Conservation (phyloP, 2,329 filamentous ascomycete genomes). For the Colletotrichum sp. region DNA sequence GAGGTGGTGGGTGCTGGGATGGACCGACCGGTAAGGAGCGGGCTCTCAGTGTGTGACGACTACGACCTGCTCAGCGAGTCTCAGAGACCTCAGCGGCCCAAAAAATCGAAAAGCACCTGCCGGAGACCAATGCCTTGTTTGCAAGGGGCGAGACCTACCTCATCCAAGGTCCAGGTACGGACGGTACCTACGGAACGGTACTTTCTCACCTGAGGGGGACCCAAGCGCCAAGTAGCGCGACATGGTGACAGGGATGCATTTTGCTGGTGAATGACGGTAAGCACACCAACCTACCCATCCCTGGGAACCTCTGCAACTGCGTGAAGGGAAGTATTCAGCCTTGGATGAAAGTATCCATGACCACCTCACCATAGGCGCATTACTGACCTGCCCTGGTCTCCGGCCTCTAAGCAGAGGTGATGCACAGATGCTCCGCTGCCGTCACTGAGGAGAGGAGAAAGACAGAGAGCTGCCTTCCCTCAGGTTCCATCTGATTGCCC, state of each 20-base stretch:
- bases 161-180: neutral
- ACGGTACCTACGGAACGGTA: neutral
- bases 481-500: neutral
- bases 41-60: conserved; percentile 14
- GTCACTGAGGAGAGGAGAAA: neutral
- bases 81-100: conserved; percentile 4
- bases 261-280: neutral
- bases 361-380: neutral
- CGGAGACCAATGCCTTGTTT: conserved; percentile 8
- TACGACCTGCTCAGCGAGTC: conserved; percentile 5
- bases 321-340: neutral
- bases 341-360: neutral
- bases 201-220: neutral
- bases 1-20: conserved; percentile 11
- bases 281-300: neutral
- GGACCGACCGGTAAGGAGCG: conserved; percentile 6
- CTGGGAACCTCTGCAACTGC: neutral
- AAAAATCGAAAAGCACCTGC: conserved; percentile 1
- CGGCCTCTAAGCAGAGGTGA: neutral
- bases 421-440: conserved; percentile 1
- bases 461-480: neutral
- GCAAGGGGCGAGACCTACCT: neutral
- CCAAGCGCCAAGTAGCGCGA: neutral
- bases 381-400: neutral
- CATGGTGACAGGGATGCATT: neutral